Evolutionary conservation across 257 asterid species (phyloP).

Genomic region (Solanum ossicruentum): DNA sequence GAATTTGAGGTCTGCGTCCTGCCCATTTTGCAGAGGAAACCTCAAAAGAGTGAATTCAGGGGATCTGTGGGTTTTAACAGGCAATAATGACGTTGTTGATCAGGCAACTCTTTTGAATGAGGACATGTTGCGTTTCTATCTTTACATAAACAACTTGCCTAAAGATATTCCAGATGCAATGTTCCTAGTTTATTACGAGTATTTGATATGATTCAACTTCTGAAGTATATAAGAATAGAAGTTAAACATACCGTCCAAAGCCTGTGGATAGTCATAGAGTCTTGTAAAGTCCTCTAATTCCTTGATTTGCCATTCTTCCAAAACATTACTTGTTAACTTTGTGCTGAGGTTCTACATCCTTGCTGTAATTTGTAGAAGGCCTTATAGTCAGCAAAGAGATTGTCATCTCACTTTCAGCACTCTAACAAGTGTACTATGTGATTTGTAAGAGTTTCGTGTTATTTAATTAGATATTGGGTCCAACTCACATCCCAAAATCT

Average conservation of each 20-base stretch:
- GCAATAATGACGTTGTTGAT: conserved; percentile 36
- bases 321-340: not conserved
- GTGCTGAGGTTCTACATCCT: not conserved
- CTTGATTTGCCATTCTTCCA: not conserved
- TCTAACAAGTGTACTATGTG: not conserved
- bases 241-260: conserved; percentile 4
- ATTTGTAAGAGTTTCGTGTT: not conserved
- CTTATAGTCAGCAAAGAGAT: not conserved
- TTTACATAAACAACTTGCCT: conserved; percentile 43
- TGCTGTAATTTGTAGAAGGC: not conserved
- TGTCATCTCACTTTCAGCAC: not conserved
- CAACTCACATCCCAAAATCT: too few species aligned
- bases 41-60: conserved; percentile 43
- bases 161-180: conserved; percentile 45
- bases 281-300: not conserved
- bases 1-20: conserved; percentile 46
- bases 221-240: not conserved
- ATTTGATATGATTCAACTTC: conserved; percentile 20
- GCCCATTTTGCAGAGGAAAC: conserved; percentile 63
- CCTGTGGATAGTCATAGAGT: not conserved
- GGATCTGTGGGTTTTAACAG: conserved; percentile 51
- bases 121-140: conserved; percentile 33
- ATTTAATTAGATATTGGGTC: too few species aligned
- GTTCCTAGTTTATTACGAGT: conserved; percentile 41
- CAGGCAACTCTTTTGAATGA: conserved; percentile 36